Evolutionary conservation across 1,139 yeast genomes (phyloP).

Genomic region (Geotrichum citri-aurantii): DNA sequence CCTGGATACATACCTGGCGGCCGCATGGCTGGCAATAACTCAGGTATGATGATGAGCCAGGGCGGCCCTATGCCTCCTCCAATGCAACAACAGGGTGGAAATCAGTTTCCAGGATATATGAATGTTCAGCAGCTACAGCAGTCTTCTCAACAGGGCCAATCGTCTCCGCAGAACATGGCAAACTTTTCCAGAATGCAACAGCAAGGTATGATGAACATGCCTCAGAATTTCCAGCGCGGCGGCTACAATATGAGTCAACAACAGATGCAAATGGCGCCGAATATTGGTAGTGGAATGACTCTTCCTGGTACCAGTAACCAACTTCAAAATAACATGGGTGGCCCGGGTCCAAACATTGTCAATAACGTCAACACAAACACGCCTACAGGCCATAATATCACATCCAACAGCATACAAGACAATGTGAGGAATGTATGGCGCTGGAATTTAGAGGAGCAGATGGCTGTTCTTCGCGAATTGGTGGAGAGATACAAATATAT

Average conservation of each 20-base stretch:
- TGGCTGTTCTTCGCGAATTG: constrained; percentile 64
- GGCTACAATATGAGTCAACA: constrained; percentile 16
- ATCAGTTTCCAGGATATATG: constrained; percentile 14
- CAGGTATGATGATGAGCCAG: constrained; percentile 20
- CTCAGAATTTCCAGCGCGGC: constrained; percentile 15
- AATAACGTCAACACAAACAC: constrained; percentile 6
- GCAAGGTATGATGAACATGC: constrained; percentile 16
- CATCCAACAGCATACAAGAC: constrained; percentile 10
- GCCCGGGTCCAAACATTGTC: constrained; percentile 13
- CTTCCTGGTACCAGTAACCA: constrained; percentile 7
- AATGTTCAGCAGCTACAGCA: constrained; percentile 16
- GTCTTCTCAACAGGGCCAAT: constrained; percentile 10
- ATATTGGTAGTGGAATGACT: constrained; percentile 13
- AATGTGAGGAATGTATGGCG: constrained; percentile 61
- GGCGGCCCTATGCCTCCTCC: constrained; percentile 19
- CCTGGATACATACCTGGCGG: constrained; percentile 17
- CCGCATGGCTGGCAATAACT: constrained; percentile 16
- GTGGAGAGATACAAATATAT: constrained; percentile 65
- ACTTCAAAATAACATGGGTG: constrained; percentile 14
- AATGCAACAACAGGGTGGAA: constrained; percentile 15
- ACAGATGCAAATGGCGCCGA: constrained; percentile 17
- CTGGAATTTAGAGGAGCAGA: constrained; percentile 75
- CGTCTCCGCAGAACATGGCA: constrained; percentile 13
- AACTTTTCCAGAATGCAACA: constrained; percentile 14
- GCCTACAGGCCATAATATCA: constrained; percentile 9